A percentile compares a stretch with the other conserved stretches of the same genome.
Evolutionary conservation across 1,284 basidiomycete species (phyloP).

Genomic region (Mixia osmundae): DNA sequence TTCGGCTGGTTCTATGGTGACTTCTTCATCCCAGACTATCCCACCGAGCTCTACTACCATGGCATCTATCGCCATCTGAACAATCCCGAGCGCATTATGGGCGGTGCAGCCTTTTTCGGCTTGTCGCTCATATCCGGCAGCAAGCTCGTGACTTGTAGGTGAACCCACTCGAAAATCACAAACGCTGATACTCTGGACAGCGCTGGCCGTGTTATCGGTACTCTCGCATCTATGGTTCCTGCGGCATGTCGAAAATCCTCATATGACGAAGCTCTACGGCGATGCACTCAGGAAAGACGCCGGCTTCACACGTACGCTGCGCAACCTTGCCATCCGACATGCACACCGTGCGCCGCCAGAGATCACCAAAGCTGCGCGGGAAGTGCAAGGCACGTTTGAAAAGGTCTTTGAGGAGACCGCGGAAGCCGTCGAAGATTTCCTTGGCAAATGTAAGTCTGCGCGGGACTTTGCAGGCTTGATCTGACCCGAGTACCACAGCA

Average conservation of each 20-base stretch:
- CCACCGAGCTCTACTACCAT: conserved; percentile 73
- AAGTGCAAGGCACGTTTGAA: conserved; percentile 78
- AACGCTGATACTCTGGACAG: too few relatives aligned
- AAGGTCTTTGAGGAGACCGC: conserved; percentile 84
- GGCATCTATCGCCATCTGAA: conserved; percentile 69
- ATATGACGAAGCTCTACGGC: conserved; percentile 90
- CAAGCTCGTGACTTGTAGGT: conserved; percentile 68
- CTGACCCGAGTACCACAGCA: conserved; percentile 7
- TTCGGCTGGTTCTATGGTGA: conserved; percentile 97
- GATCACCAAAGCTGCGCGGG: conserved; percentile 32
- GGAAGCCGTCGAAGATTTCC: conserved; percentile 71
- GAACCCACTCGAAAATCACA: too few relatives aligned
- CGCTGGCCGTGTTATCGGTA: too few relatives aligned
- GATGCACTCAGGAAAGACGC: conserved; percentile 78
- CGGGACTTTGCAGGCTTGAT: background rate
- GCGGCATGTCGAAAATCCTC: conserved; percentile 65
- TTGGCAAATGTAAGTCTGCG: conserved; percentile 47
- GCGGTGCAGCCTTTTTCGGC: conserved; percentile 84
- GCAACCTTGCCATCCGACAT: conserved; percentile 42
- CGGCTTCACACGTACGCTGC: conserved; percentile 88
- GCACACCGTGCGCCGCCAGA: conserved; percentile 10
- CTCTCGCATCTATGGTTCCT: conserved; percentile 73
- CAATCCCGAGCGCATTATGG: conserved; percentile 79
- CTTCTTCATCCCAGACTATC: conserved; percentile 82
- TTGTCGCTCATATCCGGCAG: conserved; percentile 71